Conservation (phyloP, 2,329 filamentous ascomycete genomes). For the Thelonectria olida region DNA sequence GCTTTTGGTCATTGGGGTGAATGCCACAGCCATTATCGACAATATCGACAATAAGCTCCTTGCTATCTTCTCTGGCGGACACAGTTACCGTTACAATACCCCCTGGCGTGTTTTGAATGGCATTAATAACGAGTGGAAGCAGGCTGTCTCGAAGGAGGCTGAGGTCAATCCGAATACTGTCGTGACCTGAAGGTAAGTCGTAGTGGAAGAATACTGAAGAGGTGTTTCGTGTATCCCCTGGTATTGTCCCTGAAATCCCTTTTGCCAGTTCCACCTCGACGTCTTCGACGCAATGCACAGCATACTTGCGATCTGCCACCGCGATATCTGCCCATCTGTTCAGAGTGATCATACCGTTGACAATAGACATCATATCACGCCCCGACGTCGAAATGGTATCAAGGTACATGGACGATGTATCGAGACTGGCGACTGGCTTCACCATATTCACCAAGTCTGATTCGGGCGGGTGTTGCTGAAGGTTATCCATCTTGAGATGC, state of each 20-base stretch:
- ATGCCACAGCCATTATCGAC: conserved; percentile 54
- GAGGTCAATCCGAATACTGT: conserved; percentile 48
- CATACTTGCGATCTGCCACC: conserved; percentile 40
- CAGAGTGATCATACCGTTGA: conserved; percentile 55
- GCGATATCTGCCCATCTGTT: conserved; percentile 50
- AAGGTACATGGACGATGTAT: conserved; percentile 30
- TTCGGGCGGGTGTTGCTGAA: not conserved
- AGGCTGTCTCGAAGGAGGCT: conserved; percentile 53
- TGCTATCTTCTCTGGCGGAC: conserved; percentile 41
- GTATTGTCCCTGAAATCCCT: conserved; percentile 3
- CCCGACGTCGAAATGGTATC: conserved; percentile 51
- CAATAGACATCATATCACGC: conserved; percentile 53
- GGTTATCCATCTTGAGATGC: conserved; percentile 44
- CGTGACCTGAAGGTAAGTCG: conserved; percentile 26
- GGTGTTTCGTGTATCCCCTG: conserved; percentile 18
- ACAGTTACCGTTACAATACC: conserved; percentile 49
- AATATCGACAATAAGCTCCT: conserved; percentile 49
- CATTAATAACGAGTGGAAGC: conserved; percentile 52
- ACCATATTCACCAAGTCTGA: conserved; percentile 9
- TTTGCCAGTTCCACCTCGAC: conserved; percentile 27
- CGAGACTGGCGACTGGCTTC: not conserved
- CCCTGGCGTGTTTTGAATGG: conserved; percentile 50
- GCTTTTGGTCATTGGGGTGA: conserved; percentile 42
- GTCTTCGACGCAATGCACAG: conserved; percentile 27
- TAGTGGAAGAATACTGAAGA: conserved; percentile 30